A percentile compares a stretch with the other conserved stretches of the same genome.
Evolutionary conservation across 148 eudicot genomes (phyloP).

Genomic region (Fagopyrum tataricum): DNA sequence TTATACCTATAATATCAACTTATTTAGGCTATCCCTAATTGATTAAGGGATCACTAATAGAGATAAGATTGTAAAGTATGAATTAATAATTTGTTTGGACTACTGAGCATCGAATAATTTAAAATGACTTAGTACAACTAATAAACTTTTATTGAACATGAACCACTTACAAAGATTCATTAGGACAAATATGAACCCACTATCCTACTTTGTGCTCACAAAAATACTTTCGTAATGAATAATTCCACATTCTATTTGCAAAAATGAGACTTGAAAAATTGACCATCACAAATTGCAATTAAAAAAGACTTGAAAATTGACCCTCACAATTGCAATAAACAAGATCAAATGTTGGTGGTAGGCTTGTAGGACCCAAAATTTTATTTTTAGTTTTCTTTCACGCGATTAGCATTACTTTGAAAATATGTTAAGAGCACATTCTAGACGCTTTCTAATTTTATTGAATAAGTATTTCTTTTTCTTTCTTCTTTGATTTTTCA

Average conservation of each 20-base stretch:
- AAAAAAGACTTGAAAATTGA: not conserved
- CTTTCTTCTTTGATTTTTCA: too few species aligned
- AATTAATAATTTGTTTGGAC: too few species aligned
- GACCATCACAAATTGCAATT: not conserved
- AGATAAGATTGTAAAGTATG: too few species aligned
- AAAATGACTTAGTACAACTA: too few species aligned
- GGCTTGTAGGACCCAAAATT: slow-evolving; percentile 6
- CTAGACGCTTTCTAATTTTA: too few species aligned
- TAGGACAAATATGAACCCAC: not conserved
- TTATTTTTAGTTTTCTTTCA: not conserved
- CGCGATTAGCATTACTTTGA: not conserved
- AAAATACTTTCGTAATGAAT: not conserved
- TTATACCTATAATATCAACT: too few species aligned
- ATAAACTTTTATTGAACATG: too few species aligned
- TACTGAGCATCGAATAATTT: too few species aligned
- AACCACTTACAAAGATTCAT: not conserved
- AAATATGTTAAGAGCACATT: not conserved
- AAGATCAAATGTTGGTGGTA: not conserved
- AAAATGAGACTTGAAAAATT: not conserved
- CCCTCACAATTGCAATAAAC: not conserved
- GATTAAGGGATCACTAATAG: too few species aligned
- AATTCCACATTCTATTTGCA: not conserved
- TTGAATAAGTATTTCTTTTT: too few species aligned
- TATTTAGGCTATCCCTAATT: too few species aligned
- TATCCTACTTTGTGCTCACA: not conserved